phyloP scores from a whole-genome alignment of 139 green algal species.

The Astrephomene gubernaculifera region DNA sequence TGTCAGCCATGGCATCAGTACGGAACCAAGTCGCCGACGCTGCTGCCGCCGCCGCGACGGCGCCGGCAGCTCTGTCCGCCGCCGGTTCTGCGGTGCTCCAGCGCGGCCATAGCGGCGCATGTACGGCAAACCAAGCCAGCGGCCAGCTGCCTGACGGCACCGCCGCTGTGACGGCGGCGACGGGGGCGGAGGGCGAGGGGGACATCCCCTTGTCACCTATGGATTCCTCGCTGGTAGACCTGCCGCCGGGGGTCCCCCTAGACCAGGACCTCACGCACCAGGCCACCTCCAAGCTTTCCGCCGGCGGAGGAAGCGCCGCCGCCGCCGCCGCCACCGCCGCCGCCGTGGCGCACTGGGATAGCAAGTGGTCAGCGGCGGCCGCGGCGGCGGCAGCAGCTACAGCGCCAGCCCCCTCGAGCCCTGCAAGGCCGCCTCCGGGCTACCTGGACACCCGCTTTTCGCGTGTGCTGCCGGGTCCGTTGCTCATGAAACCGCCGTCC shows the following conservation, averaged over 20 bases:
- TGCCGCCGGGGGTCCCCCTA: neutral
- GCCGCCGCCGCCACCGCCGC: neutral
- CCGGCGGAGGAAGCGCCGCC: neutral
- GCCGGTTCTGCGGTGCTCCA: neutral
- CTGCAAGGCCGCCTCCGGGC: too few species aligned
- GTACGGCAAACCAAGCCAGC: neutral
- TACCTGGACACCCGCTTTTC: too few species aligned
- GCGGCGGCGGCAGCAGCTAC: neutral
- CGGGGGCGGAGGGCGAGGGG: too few species aligned
- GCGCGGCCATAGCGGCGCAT: neutral
- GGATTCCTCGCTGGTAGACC: neutral
- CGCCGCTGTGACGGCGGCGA: neutral
- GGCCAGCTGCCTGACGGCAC: neutral
- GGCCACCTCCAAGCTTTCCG: neutral
- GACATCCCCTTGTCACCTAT: too few species aligned
- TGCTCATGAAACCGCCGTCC: neutral
- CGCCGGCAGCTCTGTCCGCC: neutral
- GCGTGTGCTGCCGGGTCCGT: neutral
- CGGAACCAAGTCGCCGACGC: neutral
- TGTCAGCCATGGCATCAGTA: neutral
- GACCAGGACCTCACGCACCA: too few species aligned
- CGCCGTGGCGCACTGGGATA: neutral
- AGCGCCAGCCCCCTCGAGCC: too few species aligned
- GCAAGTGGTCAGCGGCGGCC: neutral
- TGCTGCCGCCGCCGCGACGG: neutral